Evolutionary conservation across 768 basidiomycete species (phyloP).

Genomic region (Macrocybe gigantea): DNA sequence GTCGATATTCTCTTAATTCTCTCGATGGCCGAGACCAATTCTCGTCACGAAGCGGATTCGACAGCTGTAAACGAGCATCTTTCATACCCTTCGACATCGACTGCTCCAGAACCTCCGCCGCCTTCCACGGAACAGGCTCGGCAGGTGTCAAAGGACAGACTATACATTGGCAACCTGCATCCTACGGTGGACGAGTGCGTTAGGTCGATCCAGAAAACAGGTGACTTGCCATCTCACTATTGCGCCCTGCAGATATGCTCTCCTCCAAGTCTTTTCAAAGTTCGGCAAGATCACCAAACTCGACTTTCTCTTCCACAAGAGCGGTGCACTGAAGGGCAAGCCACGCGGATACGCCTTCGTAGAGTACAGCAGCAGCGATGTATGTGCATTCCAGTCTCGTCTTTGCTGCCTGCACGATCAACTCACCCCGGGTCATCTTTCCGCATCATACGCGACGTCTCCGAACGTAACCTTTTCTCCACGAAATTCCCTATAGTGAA

Average conservation of each 20-base stretch:
- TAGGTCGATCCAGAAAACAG: not conserved
- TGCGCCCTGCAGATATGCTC: conserved; percentile 56
- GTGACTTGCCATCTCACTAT: not conserved
- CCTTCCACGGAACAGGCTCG: conserved; percentile 17
- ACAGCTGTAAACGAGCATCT: conserved; percentile 12
- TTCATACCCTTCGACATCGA: conserved; percentile 16
- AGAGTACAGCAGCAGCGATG: conserved; percentile 74
- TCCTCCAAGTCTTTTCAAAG: conserved; percentile 87
- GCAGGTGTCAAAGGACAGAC: conserved; percentile 56
- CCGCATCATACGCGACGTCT: conserved; percentile 7
- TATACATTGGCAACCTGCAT: conserved; percentile 89
- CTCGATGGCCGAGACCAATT: too few relatives aligned
- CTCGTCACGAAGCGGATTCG: not conserved
- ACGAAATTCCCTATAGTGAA: conserved; percentile 5
- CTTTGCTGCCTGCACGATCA: conserved; percentile 24
- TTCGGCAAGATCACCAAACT: conserved; percentile 90
- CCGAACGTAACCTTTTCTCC: conserved; percentile 6
- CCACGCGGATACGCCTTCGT: conserved; percentile 95
- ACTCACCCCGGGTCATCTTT: conserved; percentile 38
- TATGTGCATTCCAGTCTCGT: conserved; percentile 39
- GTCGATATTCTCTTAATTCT: too few relatives aligned
- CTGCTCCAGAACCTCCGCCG: conserved; percentile 11
- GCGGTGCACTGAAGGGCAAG: conserved; percentile 83
- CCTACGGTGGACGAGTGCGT: conserved; percentile 82
- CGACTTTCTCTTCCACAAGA: conserved; percentile 94